Base-by-base conservation (phyloP, 768 basidiomycete species). In the Serendipita vermifera region DNA sequence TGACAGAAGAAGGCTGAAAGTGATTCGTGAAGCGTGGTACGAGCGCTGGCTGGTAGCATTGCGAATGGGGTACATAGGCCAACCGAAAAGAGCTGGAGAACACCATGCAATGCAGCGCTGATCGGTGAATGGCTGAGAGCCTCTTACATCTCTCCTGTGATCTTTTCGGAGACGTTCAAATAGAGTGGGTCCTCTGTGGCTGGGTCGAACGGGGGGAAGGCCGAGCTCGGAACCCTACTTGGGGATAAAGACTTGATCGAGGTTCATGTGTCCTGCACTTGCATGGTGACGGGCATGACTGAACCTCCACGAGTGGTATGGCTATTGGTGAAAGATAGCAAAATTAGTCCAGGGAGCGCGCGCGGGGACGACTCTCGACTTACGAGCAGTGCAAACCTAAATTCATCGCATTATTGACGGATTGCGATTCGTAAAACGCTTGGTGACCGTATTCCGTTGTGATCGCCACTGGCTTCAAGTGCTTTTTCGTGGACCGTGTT, bases 1-100 rank as follows among this genome's bases (percentile, higher is more conserved):
- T 86, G 63, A 77, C 74, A 5, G 90, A 75, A 15, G 61, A 68
- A 5, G 94, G 87, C 29, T 59, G 55, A 27, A 56, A 57, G 38
- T 63, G 62, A 48, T 60, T 64, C 17, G 62, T 61, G 14, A 56
- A 58, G 33, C 43, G 41, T 7, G 70, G 70, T 71, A 71, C 58
- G 61, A 58, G 57, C 57, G 62, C 57, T 76, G 69, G 5, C 64
- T 64, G 55, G 59, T 58, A 54, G 67, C 64, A 60, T 66, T 66
- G 38, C 61, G 54, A 60, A 67, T 62, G 41, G 71, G 60, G 64
- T 71, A 70, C 61, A 64, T 57, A 32, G 64, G 69, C 67, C 66
- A 69, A 24, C 70, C 70, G 60, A 70, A 60, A 57, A 92, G 68
- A n/a, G n/a, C n/a, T n/a, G n/a, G n/a, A n/a, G n/a, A n/a, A n/a